phyloP scores from a whole-genome alignment of 2,329 filamentous ascomycete species.

The Aspergillus spinulosporus region DNA sequence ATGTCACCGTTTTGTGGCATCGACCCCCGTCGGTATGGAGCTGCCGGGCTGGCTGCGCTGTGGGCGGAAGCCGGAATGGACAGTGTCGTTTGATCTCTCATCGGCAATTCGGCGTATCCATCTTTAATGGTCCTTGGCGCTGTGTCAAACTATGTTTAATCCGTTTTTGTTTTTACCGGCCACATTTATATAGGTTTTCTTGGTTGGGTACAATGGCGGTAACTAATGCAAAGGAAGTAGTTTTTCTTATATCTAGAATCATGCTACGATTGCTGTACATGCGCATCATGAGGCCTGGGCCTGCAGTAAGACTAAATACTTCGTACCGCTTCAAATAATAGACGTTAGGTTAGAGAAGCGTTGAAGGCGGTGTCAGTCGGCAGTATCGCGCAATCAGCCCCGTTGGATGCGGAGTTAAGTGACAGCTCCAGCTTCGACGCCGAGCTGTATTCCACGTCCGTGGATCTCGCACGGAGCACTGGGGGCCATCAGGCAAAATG shows the following conservation, averaged over 20 bases:
- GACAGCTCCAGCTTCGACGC: not conserved
- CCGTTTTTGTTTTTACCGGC: not conserved
- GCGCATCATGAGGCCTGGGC: not conserved
- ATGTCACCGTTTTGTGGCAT: conserved; percentile 11
- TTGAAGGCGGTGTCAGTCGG: conserved; percentile 29
- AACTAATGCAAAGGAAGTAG: no score
- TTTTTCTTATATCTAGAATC: no score
- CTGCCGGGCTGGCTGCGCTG: not conserved
- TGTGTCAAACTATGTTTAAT: conserved; percentile 8
- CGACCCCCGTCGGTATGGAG: not conserved
- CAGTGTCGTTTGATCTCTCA: conserved; percentile 6
- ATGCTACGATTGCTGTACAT: not conserved
- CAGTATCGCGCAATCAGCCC: conserved; percentile 31
- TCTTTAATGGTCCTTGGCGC: conserved; percentile 12
- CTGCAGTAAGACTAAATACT: not conserved
- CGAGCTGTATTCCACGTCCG: conserved; percentile 22
- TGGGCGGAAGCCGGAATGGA: not conserved
- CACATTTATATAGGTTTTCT: not conserved
- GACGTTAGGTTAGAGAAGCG: conserved; percentile 1
- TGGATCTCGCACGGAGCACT: conserved; percentile 16
- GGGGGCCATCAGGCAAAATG: conserved; percentile 36
- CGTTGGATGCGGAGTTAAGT: conserved; percentile 24
- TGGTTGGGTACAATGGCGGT: not conserved
- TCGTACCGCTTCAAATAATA: conserved; percentile 1
- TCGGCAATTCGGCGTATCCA: not conserved